Evolutionary conservation across 2,329 filamentous ascomycete species (phyloP), one percentile per base, ranked within the genome.

Genomic region (Tolypocladium album): DNA sequence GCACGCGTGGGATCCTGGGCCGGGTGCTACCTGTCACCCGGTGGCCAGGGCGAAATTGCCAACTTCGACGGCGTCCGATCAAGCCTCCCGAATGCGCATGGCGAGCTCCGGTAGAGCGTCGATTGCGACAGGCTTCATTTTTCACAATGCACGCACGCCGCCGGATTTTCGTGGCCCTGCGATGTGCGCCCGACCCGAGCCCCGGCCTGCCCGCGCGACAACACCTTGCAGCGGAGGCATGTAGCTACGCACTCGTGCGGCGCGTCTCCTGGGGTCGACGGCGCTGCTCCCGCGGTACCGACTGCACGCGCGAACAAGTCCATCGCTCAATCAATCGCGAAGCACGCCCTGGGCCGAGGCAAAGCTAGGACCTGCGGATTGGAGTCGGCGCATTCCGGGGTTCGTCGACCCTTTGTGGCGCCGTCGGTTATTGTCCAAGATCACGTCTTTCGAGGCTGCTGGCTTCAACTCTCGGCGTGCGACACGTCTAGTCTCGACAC

Each of bases 41-140:
- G 59, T 61, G 58, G 61, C 62, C 55, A 59, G 59, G 62, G 62
- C 63, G 60, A 61, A 64, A 61, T 36, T 50, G 56, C 56, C 59
- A 39, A 42, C 55, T 12, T 56, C 42, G 20, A 50, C 53, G 27
- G 40, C 36, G 27, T 24, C 27, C 40, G 47, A 42, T 9, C 57
- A 27, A 45, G 38, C 12, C 42, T 38, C 38, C 39, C 58, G 58
- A 15, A 43, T 55, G 39, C 50, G 50, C 58, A 15, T 9, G 24
- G 24, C 11, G 53, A 34, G 24, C 17, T 22, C 27, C 12, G 20
- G 50, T 20, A 40, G 13, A 12, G 22, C n/a, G 13, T 20, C 20
- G 34, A 27, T 31, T 58, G 57, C 57, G 57, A 52, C n/a, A 42
- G 5, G 17, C 34, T 24, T 24, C 31, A 2, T 38, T 17, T 36